Evolutionary conservation across 441 rosid species (phyloP).

Genomic region (Capsella rubella): DNA sequence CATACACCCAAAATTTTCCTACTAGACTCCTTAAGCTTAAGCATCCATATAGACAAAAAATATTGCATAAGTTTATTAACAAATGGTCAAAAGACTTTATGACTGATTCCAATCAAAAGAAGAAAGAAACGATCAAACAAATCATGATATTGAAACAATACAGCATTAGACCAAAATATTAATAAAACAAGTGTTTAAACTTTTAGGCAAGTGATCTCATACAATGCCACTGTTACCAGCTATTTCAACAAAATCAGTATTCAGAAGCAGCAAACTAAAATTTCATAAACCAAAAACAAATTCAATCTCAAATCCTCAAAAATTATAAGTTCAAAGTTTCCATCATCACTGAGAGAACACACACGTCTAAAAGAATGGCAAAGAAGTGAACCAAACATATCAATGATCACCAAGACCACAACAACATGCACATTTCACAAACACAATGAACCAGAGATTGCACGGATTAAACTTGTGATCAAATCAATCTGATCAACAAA

Average conservation of each 20-base stretch:
- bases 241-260: not conserved
- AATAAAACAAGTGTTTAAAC: not conserved
- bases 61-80: not conserved
- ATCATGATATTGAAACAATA: slow-evolving; percentile 2
- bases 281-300: too few species aligned
- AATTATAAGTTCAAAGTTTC: not conserved
- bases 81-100: not conserved
- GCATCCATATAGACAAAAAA: slow-evolving; percentile 1
- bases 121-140: slow-evolving; percentile 17
- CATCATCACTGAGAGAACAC: slow-evolving; percentile 19
- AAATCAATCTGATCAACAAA: slow-evolving; percentile 24
- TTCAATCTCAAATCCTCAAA: too few species aligned
- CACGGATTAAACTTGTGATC: slow-evolving; percentile 6
- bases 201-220: slow-evolving; percentile 1
- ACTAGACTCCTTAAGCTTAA: slow-evolving; percentile 16
- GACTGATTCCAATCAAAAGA: not conserved
- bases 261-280: too few species aligned
- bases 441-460: slow-evolving; percentile 17
- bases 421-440: not conserved
- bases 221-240: not conserved
- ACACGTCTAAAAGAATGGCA: not conserved
- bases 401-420: slow-evolving; percentile 9
- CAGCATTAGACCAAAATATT: not conserved
- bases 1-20: not conserved
- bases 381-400: slow-evolving; percentile 18